phyloP scores from a whole-genome alignment of 805 yeast genomes.

The Candida nonsorbophila region DNA sequence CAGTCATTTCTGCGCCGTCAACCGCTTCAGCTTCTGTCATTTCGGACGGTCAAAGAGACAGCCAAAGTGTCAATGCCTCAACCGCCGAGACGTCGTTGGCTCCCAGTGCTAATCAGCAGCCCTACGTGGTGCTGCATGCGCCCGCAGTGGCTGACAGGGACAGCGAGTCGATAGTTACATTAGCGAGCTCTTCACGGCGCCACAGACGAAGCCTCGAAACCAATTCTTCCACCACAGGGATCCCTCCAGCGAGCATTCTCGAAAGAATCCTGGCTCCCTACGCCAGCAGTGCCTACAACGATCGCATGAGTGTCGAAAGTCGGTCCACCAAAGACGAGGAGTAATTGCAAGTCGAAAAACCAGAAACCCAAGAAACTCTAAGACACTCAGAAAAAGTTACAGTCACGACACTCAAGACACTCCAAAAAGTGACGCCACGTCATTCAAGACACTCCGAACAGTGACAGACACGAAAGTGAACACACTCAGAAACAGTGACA shows the following conservation, averaged over 20 bases:
- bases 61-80: slow-evolving; percentile 31
- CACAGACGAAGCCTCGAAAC: slow-evolving; percentile 44
- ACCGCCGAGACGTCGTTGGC: slow-evolving; percentile 49
- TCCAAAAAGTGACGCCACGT: too few relatives aligned
- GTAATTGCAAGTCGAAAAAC: too few relatives aligned
- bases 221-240: slow-evolving; percentile 62
- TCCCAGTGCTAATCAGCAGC: slow-evolving; percentile 41
- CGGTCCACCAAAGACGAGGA: too few relatives aligned
- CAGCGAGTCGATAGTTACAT: slow-evolving; percentile 38
- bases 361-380: too few relatives aligned
- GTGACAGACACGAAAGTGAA: too few relatives aligned
- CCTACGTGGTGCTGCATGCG: slow-evolving; percentile 25
- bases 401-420: too few relatives aligned
- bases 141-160: slow-evolving; percentile 23
- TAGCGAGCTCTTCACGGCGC: slow-evolving; percentile 37
- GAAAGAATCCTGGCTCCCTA: slow-evolving; percentile 41
- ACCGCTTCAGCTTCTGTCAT: slow-evolving; percentile 36
- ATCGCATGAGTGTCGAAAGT: too few relatives aligned
- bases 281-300: too few relatives aligned
- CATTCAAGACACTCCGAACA: too few relatives aligned
- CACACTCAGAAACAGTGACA: too few relatives aligned
- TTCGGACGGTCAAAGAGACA: slow-evolving; percentile 27
- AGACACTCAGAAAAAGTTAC: too few relatives aligned
- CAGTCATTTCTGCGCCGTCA: slow-evolving; percentile 36
- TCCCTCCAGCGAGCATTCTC: slow-evolving; percentile 68